Evolutionary conservation across 257 asterid species (phyloP).

Genomic region (Buddleja alternifolia): DNA sequence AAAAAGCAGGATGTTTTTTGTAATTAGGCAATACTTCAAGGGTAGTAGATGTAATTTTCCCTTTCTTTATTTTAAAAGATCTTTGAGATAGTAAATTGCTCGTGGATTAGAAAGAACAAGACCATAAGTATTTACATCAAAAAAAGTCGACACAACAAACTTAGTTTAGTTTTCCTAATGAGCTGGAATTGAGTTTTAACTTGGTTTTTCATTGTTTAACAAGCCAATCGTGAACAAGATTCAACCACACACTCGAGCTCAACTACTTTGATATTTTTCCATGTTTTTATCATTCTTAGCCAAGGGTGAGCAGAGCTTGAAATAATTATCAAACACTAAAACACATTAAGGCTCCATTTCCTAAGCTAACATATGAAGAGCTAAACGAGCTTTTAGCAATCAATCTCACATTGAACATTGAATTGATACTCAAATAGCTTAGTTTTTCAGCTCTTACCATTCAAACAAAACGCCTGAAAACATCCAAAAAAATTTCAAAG

Average conservation of each 20-base stretch:
- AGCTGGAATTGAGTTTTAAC: slow-evolving; percentile 13
- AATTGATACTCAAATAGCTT: neutral
- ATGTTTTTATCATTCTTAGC: slow-evolving; percentile 7
- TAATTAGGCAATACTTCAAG: no score
- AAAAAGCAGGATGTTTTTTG: no score
- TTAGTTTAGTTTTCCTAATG: neutral
- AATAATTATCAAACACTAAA: neutral
- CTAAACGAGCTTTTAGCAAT: no score
- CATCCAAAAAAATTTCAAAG: slow-evolving; percentile 5
- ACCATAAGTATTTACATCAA: slow-evolving; percentile 4
- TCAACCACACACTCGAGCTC: slow-evolving; percentile 1
- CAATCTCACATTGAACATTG: no score
- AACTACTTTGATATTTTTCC: neutral
- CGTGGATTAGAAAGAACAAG: slow-evolving; percentile 13
- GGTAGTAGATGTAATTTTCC: no score
- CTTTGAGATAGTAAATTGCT: neutral
- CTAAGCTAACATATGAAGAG: no score
- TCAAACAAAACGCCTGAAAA: slow-evolving; percentile 9
- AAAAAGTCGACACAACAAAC: slow-evolving; percentile 4
- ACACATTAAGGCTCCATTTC: neutral
- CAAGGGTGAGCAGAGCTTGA: slow-evolving; percentile 11
- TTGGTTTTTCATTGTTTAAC: neutral
- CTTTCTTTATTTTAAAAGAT: neutral
- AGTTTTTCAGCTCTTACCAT: neutral
- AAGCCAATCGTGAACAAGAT: neutral